Evolutionary conservation across 2,329 filamentous ascomycete species (phyloP).

Genomic region (Eurotiales sp.): DNA sequence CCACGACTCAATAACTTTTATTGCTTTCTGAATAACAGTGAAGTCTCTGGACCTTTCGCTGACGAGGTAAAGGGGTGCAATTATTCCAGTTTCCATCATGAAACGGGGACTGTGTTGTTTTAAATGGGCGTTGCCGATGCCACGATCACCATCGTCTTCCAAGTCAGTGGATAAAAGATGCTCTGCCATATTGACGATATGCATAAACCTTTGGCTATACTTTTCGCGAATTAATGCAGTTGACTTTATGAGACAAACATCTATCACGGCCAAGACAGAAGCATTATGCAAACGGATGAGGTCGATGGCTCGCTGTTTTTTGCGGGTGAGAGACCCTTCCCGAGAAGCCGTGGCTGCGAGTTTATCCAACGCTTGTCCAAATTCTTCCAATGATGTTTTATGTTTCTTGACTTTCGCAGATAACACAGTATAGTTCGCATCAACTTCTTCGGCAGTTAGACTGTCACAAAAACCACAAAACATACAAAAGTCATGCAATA

Average conservation of each 20-base stretch:
- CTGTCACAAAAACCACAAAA: neutral
- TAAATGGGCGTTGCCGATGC: neutral
- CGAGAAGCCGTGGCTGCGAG: neutral
- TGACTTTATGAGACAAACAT: neutral
- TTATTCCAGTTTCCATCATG: constrained; percentile 27
- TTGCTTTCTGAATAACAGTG: constrained; percentile 22
- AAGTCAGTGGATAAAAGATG: neutral
- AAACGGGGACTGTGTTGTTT: constrained; percentile 11
- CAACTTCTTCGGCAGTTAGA: neutral
- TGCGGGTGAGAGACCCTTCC: neutral
- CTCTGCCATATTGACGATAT: neutral
- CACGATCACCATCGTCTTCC: neutral
- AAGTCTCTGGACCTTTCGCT: constrained; percentile 27
- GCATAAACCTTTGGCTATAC: neutral
- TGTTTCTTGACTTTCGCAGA: neutral
- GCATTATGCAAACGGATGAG: neutral
- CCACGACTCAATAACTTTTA: constrained; percentile 22
- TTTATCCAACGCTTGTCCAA: neutral
- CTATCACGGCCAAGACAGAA: neutral
- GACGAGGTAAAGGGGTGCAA: constrained; percentile 28
- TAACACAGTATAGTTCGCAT: neutral
- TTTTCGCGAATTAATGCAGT: neutral
- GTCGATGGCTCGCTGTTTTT: neutral
- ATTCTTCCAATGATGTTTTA: neutral
- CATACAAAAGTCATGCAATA: constrained; percentile 7